Evolutionary conservation across 352 stramenopile genomes (phyloP), one percentile per base, ranked within the genome.

Genomic region (Thalassiosira exigua): DNA sequence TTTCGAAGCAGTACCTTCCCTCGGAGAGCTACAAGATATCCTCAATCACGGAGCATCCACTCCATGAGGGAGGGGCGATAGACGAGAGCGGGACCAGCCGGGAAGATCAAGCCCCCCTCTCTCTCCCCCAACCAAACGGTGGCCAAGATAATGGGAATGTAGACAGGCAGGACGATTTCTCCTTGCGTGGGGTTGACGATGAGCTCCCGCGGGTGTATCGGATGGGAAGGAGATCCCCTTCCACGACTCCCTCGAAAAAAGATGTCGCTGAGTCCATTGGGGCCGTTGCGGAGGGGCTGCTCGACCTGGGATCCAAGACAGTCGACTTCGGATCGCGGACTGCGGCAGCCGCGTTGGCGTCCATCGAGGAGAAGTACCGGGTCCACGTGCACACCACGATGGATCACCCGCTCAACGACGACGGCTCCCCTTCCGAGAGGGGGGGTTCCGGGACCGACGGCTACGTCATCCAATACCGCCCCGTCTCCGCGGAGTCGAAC

Each of bases 241-340:
- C 1, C 3, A 22, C 2, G 36, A 22, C 7, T n/a, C n/a, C 1
- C 3, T 30, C 2, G 36, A 22, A 39, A 52, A 29, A 74, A 48
- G 69, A 78, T 62, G 48, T 78, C 5, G 57, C 56, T 19, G 57
- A 69, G 36, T 70, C 69, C 22, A 60, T 78, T 4, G 58, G 42
- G 27, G 46, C 69, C 19, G 54, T 78, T 39, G 57, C 58, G 7
- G 69, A 19, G n/a, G 59, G 44, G 3, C 12, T 78, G 48, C 14
- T 69, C 5, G 69, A 78, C 27, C 50, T 78, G 19, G 67, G 67
- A 52, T 21, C 69, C 5, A 74, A 60, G 44, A 74, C 65, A 26
- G 65, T 69, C 5, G 69, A 78, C 27, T 54, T 78, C 27, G 67
- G 67, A 52, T 21, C 69, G 5, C 9, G 22, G 22, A 56, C 46